phyloP scores from a whole-genome alignment of 352 stramenopile species.

The Hyphochytrium catenoides region DNA sequence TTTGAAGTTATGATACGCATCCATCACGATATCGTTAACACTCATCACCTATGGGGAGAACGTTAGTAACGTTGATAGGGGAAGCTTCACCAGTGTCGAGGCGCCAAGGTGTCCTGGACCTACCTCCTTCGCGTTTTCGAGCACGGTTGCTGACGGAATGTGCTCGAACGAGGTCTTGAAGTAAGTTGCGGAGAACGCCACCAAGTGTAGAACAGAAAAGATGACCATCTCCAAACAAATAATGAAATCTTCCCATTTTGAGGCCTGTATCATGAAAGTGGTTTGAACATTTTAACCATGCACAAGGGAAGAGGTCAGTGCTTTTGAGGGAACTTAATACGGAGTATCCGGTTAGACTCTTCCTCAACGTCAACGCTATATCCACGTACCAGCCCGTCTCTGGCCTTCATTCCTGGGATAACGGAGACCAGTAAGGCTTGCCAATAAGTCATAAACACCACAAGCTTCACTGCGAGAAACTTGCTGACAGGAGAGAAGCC shows the following conservation, averaged over 20 bases:
- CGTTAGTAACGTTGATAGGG: too few species aligned
- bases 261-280: conserved; percentile 23
- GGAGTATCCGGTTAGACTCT: too few species aligned
- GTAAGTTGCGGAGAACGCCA: conserved; percentile 49
- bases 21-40: conserved; percentile 38
- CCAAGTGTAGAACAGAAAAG: conserved; percentile 38
- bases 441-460: conserved; percentile 81
- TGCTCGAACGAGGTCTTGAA: conserved; percentile 24
- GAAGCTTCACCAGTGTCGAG: too few species aligned
- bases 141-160: conserved; percentile 20
- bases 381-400: conserved; percentile 2
- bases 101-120: too few species aligned
- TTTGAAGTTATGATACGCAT: conserved; percentile 67
- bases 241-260: conserved; percentile 71
- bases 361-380: too few species aligned
- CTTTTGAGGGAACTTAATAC: too few species aligned
- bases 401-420: conserved; percentile 48
- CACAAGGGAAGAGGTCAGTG: background rate
- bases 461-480: conserved; percentile 71
- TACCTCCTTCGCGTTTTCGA: conserved; percentile 4
- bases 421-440: conserved; percentile 60
- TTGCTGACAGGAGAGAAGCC: conserved; percentile 66
- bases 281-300: too few species aligned
- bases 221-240: conserved; percentile 66
- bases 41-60: conserved; percentile 48